Evolutionary conservation across 2,329 filamentous ascomycete species (phyloP), one percentile per base, ranked within the genome.

Genomic region (Aureobasidium sp.): DNA sequence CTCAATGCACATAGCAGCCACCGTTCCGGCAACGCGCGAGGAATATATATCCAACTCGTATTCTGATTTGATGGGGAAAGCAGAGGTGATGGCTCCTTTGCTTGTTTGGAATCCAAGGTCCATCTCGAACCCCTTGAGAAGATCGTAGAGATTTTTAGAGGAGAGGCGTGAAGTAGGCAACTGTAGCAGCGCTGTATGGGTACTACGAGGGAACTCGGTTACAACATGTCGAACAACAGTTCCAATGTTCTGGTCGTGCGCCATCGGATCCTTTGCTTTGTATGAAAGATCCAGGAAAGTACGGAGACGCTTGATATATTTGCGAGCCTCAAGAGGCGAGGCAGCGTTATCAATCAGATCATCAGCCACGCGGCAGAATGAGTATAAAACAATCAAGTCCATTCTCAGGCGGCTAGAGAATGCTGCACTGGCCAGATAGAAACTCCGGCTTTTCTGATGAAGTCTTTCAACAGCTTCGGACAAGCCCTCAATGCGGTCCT

Each of bases 361-460:
- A 69, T 91, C 88, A 1, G 86, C 86, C 10, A 89, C 82, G 11
- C 88, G 80, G 67, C 88, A 91, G 69, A 89, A 90, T 0, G 86
- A 88, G 68, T 90, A 90, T 3, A 91, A 74, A 1, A 88, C 73
- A 30, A 89, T 80, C 13, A 91, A 70, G 66, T 91, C 87, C 34
- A 87, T 84, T 5, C 87, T 81, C 9, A 91, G 75, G 29, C 84
- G 80, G 1, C 87, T 87, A 42, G 83, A 79, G 65, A 91, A 91
- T 0, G 85, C 82, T 0, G 85, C 82, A 64, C 85, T 89, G 0
- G 87, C 88, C 6, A 91, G 76, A 66, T 88, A 89, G 70, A 91
- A 90, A 67, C 86, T 90, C 51, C 87, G 80, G 66, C 87, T 90
- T 68, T 90, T 90, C 60, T 76, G 78, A 54, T 79, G 74, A 9